Evolutionary conservation across 1,284 basidiomycete species (phyloP), one percentile per base, ranked within the genome.

Genomic region (Grifola frondosa): DNA sequence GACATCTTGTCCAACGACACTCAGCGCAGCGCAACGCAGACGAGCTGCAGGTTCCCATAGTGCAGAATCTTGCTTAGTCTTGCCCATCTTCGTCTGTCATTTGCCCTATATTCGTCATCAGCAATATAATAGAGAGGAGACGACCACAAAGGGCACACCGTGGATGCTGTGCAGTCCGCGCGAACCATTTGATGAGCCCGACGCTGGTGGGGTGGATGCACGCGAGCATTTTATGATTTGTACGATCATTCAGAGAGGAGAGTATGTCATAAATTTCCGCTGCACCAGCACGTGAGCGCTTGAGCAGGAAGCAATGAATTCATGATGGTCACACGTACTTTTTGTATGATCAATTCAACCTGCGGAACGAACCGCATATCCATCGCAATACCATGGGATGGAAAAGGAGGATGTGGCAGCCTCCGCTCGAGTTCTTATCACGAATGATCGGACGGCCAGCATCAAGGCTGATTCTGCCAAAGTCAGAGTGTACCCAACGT

Each of bases 231-330:
- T 81, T 82, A 45, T n/a, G 80, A 55, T 88, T 91, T 30, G 93
- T 83, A 52, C 90, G 85, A 17, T 90, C n/a, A 50, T 91, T 88
- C 44, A 93, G 67, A 1, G 91, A 85, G 1, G 84, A 81, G 31
- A 96, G 71, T 5, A 88, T 91, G 56, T 94, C 91, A 51, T 91
- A 86, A 34, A 92, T 92, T 66, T 91, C 88, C 29, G 89, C 90
- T 92, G 52, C 12, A 44, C 12, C 41, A 47, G 36, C 15, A 15
- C 23, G n/a, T n/a, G n/a, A n/a, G n/a, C n/a, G n/a, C n/a, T n/a
- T n/a, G n/a, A n/a, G n/a, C n/a, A n/a, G n/a, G n/a, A n/a, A n/a
- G n/a, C n/a, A n/a, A n/a, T n/a, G n/a, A n/a, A n/a, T n/a, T n/a
- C n/a, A n/a, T n/a, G n/a, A n/a, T n/a, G n/a, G n/a, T n/a, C n/a